A percentile compares a stretch with the other conserved stretches of the same genome.
phyloP scores from a whole-genome alignment of 2,329 filamentous ascomycete species.

The Pezicula radicicola region DNA sequence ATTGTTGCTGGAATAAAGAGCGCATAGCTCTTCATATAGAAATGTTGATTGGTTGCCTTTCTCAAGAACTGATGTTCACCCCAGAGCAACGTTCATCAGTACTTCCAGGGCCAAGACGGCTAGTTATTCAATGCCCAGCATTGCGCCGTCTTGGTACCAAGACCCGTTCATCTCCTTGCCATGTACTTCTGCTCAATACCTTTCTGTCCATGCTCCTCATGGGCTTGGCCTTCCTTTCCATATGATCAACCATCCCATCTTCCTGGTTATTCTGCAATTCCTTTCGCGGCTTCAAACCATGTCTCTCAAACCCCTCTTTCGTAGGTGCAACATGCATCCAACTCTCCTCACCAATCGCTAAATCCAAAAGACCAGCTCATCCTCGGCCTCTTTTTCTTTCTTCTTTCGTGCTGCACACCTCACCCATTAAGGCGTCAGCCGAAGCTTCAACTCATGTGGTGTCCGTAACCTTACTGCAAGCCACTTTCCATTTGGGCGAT shows the following conservation, averaged over 20 bases:
- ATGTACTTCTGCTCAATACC: conserved; percentile 15
- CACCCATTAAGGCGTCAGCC: conserved; percentile 32
- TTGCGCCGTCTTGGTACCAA: not conserved
- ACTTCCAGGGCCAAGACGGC: not conserved
- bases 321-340: conserved; percentile 49
- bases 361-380: conserved; percentile 31
- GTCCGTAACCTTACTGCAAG: conserved; percentile 56
- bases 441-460: conserved; percentile 51
- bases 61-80: too few relatives aligned
- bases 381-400: conserved; percentile 25
- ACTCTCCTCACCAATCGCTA: conserved; percentile 39
- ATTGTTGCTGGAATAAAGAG: too few relatives aligned
- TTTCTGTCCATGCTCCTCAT: not conserved
- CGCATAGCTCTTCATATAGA: too few relatives aligned
- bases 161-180: conserved; percentile 8
- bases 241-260: conserved; percentile 12
- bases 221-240: conserved; percentile 7
- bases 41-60: too few relatives aligned
- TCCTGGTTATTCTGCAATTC: conserved; percentile 4
- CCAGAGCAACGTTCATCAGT: too few relatives aligned
- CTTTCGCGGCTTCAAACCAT: conserved; percentile 10
- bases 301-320: conserved; percentile 25
- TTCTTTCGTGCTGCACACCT: conserved; percentile 34
- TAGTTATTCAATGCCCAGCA: not conserved
- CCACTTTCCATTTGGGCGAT: conserved; percentile 55